Evolutionary conservation across 805 yeast species (phyloP).

Genomic region (Yamadazyma akitaensis): DNA sequence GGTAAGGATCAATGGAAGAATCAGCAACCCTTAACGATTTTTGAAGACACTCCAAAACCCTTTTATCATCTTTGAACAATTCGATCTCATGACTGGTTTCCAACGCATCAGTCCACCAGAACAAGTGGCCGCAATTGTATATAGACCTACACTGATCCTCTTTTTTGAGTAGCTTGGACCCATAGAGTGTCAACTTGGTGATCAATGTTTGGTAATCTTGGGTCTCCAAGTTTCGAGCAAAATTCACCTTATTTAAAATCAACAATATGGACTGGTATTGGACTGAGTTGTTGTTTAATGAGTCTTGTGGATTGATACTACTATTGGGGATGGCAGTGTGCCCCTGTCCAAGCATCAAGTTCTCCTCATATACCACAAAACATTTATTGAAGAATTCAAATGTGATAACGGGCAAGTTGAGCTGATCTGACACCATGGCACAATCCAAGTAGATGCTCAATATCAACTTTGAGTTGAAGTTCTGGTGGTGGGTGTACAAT

Average conservation of each 20-base stretch:
- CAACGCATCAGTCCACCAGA: conserved; percentile 79
- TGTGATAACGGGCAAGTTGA: conserved; percentile 64
- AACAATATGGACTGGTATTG: conserved; percentile 49
- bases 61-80: conserved; percentile 49
- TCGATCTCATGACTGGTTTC: conserved; percentile 24
- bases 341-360: conserved; percentile 26
- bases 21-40: conserved; percentile 88
- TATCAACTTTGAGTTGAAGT: conserved; percentile 30
- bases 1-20: conserved; percentile 79
- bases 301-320: conserved; percentile 31
- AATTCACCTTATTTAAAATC: conserved; percentile 45
- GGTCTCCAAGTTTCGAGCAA: conserved; percentile 43
- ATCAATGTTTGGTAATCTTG: conserved; percentile 81
- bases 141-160: conserved; percentile 95
- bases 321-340: background rate
- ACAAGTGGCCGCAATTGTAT: conserved; percentile 80
- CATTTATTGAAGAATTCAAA: conserved; percentile 90
- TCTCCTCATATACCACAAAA: conserved; percentile 76
- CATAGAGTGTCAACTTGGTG: conserved; percentile 81
- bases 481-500: conserved; percentile 43
- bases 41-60: conserved; percentile 89
- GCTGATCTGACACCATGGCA: conserved; percentile 79
- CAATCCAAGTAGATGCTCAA: conserved; percentile 57
- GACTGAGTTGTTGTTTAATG: conserved; percentile 44
- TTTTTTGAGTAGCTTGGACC: conserved; percentile 83